phyloP scores from a whole-genome alignment of 352 stramenopile genomes.

The Halophytophthora batemanensis region DNA sequence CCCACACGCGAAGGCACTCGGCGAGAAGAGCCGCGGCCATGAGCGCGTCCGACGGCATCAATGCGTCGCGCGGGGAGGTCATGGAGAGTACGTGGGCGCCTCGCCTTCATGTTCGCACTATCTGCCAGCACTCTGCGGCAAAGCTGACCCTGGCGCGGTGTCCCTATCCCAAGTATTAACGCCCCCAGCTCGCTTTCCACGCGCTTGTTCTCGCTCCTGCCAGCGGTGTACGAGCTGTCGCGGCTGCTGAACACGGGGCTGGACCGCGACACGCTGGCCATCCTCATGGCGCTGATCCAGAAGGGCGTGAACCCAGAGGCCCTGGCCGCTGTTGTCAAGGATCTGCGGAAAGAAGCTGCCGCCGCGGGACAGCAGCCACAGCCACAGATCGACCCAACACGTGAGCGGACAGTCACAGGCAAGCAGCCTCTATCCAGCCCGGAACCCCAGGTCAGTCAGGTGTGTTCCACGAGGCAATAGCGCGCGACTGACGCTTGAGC shows the following conservation, averaged over 20 bases:
- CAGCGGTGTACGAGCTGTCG: conserved; percentile 89
- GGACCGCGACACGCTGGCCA: conserved; percentile 84
- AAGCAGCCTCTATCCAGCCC: conserved; percentile 47
- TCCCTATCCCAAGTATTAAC: neutral
- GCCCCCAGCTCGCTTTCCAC: neutral
- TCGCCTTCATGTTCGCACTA: neutral
- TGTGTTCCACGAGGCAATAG: conserved; percentile 38
- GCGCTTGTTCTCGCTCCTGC: neutral
- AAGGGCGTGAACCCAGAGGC: conserved; percentile 90
- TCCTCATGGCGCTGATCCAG: conserved; percentile 86
- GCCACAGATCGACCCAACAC: conserved; percentile 12
- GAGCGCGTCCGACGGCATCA: conserved; percentile 33
- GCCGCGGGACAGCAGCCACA: conserved; percentile 8
- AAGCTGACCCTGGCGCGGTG: too few species aligned
- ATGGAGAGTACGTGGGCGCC: conserved; percentile 44
- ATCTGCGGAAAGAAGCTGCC: conserved; percentile 75
- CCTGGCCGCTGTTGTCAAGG: conserved; percentile 86
- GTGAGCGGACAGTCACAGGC: conserved; percentile 38
- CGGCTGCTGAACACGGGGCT: conserved; percentile 89
- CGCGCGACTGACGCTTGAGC: conserved; percentile 5
- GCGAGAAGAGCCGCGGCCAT: conserved; percentile 5
- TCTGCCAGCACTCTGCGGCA: neutral
- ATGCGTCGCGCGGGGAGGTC: conserved; percentile 44
- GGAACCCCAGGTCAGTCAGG: conserved; percentile 70
- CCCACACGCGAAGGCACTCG: too few species aligned